Conservation (phyloP, 257 asterid species). For the Solanum ahanhuiri region DNA sequence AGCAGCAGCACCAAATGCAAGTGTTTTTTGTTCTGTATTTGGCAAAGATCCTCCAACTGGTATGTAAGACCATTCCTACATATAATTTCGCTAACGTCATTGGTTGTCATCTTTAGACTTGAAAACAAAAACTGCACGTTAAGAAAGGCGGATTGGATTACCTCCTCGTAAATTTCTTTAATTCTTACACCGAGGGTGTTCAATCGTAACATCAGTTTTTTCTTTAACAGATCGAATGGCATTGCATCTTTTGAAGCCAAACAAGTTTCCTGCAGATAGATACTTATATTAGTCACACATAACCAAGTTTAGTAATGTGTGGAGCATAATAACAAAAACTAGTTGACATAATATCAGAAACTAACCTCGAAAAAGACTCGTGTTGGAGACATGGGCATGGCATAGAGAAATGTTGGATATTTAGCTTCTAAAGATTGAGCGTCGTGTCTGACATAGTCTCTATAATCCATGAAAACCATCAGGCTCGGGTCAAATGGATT, state of each 20-base stretch:
- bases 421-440: slow-evolving; percentile 47
- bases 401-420: slow-evolving; percentile 96
- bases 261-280: slow-evolving; percentile 75
- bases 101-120: background rate
- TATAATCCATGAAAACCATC: slow-evolving; percentile 99
- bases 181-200: slow-evolving; percentile 83
- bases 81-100: slow-evolving; percentile 1
- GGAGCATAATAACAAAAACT: background rate
- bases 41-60: slow-evolving; percentile 99
- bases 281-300: background rate
- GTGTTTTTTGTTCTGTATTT: slow-evolving; percentile 86
- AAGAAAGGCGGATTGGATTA: slow-evolving; percentile 9
- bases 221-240: slow-evolving; percentile 82
- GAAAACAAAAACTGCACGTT: background rate
- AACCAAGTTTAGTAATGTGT: background rate
- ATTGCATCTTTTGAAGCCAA: slow-evolving; percentile 92
- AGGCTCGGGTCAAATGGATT: slow-evolving; percentile 83
- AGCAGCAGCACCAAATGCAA: slow-evolving; percentile 99
- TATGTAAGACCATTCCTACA: slow-evolving; percentile 97
- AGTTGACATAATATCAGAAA: background rate
- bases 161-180: slow-evolving; percentile 79
- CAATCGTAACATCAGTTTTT: slow-evolving; percentile 73
- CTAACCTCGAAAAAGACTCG: slow-evolving; percentile 93
- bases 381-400: slow-evolving; percentile 81
- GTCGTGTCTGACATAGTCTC: slow-evolving; percentile 50